A percentile compares a stretch with the other conserved stretches of the same genome.
These are phyloP conservation scores for Boletellus ananiceps DNA, from an alignment of 768 basidiomycete species.

Conservation along the genomic window DNA sequence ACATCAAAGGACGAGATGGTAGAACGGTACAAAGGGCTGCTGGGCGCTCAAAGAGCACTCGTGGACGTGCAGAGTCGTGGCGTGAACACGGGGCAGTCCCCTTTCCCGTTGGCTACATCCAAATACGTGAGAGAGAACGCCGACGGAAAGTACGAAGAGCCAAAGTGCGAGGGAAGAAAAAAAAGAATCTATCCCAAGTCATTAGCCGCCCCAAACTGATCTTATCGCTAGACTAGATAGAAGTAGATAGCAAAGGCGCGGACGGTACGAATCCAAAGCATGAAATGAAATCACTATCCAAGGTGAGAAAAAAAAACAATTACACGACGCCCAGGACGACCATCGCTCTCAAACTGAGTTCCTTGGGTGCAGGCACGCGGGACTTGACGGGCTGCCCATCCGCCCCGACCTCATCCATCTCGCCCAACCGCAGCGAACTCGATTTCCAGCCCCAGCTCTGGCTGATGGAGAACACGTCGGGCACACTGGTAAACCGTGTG, in stretches of 20 bases:
- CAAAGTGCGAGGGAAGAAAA: too few relatives aligned
- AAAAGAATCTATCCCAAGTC: neutral
- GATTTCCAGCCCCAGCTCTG: conserved; percentile 96
- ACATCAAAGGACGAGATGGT: neutral
- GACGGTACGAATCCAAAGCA: conserved; percentile 5
- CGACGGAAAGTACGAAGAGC: neutral
- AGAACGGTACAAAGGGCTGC: neutral
- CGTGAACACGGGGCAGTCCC: too few relatives aligned
- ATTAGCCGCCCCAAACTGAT: neutral
- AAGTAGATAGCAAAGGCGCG: neutral
- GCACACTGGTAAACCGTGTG: conserved; percentile 80
- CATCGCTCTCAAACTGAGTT: conserved; percentile 72
- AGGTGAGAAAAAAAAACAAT: neutral
- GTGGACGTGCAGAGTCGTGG: too few relatives aligned
- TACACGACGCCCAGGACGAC: conserved; percentile 75
- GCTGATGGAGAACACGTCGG: conserved; percentile 77
- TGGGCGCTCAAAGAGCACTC: neutral
- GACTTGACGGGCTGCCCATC: conserved; percentile 30
- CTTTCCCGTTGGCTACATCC: too few relatives aligned
- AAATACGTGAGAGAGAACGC: neutral
- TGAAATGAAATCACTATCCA: neutral
- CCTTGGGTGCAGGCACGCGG: conserved; percentile 29
- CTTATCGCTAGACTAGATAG: neutral
- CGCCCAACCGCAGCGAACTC: conserved; percentile 49
- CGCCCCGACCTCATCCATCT: conserved; percentile 38